These are phyloP conservation scores for Eimeria maxima DNA, from an alignment of 169 alveolate species.

Conservation along the genomic window DNA sequence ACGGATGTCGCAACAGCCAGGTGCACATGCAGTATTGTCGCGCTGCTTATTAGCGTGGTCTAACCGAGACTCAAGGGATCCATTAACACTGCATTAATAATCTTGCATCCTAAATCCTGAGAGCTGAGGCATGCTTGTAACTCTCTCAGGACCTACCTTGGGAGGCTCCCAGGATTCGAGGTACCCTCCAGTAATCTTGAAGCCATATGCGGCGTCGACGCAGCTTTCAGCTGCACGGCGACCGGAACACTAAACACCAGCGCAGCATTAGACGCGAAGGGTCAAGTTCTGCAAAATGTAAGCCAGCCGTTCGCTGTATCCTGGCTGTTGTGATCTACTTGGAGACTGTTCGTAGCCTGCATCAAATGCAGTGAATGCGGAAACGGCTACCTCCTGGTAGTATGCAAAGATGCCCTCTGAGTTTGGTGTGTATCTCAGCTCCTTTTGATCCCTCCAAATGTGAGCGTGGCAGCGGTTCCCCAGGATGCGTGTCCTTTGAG, in stretches of 20 bases:
- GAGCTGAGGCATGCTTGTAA: neutral
- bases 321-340: neutral
- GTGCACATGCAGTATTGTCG: neutral
- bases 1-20: neutral
- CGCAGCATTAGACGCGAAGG: constrained; percentile 19
- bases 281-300: neutral
- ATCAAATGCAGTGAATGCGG: neutral
- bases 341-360: neutral
- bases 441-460: neutral
- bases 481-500: constrained; percentile 17
- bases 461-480: constrained; percentile 25
- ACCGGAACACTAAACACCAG: neutral
- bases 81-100: neutral
- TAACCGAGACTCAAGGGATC: neutral
- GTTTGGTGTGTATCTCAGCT: constrained; percentile 11
- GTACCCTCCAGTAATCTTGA: constrained; percentile 21
- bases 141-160: constrained; percentile 25
- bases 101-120: neutral
- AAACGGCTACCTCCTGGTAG: neutral
- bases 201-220: neutral
- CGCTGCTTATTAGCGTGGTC: neutral
- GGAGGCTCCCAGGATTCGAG: constrained; percentile 62
- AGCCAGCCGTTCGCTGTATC: neutral
- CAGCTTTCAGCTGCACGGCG: neutral
- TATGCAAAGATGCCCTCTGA: neutral